Conservation (phyloP, 371 early-diverging fungal genomes). For the Syncephalastrum monosporum region DNA sequence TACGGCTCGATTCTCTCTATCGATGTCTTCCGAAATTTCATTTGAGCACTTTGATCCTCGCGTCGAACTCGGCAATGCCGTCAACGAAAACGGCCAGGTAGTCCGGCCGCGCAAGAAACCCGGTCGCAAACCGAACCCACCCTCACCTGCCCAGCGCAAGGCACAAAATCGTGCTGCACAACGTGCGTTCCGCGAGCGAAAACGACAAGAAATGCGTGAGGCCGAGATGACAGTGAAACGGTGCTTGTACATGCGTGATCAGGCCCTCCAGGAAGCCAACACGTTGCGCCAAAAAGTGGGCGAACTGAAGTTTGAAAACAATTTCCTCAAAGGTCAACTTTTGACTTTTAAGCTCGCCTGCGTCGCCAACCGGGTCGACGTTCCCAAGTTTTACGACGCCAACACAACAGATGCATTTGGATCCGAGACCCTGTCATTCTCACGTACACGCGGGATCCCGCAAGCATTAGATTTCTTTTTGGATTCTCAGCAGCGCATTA, state of each 20-base stretch:
- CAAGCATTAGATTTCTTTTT: conserved; percentile 18
- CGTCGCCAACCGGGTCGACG: conserved; percentile 31
- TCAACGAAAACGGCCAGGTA: conserved; percentile 32
- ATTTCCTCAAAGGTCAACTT: conserved; percentile 31
- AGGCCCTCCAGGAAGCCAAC: conserved; percentile 27
- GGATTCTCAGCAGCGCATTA: conserved; percentile 14
- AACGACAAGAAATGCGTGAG: conserved; percentile 70
- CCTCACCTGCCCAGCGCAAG: conserved; percentile 59
- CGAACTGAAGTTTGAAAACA: conserved; percentile 31
- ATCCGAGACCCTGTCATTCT: conserved; percentile 4
- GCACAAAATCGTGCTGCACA: conserved; percentile 79
- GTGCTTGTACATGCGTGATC: conserved; percentile 29
- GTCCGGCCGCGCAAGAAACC: conserved; percentile 45
- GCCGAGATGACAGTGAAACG: conserved; percentile 53
- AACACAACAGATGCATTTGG: conserved; percentile 13
- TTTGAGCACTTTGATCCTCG: conserved; percentile 50
- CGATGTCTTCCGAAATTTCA: conserved; percentile 16
- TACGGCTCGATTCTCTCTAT: too few species aligned
- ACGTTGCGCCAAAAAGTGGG: conserved; percentile 18
- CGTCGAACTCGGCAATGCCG: conserved; percentile 35
- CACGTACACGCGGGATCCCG: conserved; percentile 15
- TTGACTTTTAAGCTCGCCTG: conserved; percentile 36
- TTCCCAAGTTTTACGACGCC: conserved; percentile 39
- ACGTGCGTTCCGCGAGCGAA: conserved; percentile 76
- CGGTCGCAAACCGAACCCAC: conserved; percentile 48